phyloP scores from a whole-genome alignment of 108 stramenopile species.

The Skeletonema costatum region DNA sequence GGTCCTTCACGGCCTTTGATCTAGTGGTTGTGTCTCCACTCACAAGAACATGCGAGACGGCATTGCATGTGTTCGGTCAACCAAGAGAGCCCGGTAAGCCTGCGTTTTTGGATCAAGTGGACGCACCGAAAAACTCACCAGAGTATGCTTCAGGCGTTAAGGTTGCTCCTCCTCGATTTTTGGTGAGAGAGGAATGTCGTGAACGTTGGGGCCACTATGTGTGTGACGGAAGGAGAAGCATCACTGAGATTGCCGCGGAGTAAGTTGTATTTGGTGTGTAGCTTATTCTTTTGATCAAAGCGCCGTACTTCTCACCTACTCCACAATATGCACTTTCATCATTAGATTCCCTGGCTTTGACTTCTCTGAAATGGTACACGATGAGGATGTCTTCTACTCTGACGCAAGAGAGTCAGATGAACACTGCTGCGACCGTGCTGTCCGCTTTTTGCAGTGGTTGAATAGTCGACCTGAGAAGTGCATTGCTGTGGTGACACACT shows the following conservation, averaged over 20 bases:
- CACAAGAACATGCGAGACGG: slow-evolving; percentile 71
- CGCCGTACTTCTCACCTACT: background rate
- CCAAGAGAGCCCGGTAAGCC: slow-evolving; percentile 16
- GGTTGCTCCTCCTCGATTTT: background rate
- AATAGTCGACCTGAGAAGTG: slow-evolving; percentile 31
- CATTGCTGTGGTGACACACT: slow-evolving; percentile 58
- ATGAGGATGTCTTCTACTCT: slow-evolving; percentile 45
- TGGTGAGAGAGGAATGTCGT: slow-evolving; percentile 50
- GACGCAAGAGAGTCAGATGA: slow-evolving; percentile 38
- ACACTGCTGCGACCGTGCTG: slow-evolving; percentile 18
- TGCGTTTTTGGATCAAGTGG: slow-evolving; percentile 12
- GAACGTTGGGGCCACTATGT: slow-evolving; percentile 72
- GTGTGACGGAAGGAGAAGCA: slow-evolving; percentile 65
- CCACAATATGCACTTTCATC: too few species aligned
- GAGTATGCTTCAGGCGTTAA: background rate
- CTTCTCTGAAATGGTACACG: slow-evolving; percentile 34
- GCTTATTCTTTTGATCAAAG: background rate
- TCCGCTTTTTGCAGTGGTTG: slow-evolving; percentile 43
- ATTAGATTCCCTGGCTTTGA: slow-evolving; percentile 31
- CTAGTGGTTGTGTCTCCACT: slow-evolving; percentile 64
- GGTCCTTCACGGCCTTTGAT: slow-evolving; percentile 35
- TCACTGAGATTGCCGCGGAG: slow-evolving; percentile 46
- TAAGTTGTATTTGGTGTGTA: background rate
- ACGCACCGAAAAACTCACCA: slow-evolving; percentile 3
- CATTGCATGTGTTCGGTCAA: slow-evolving; percentile 40